Conservation (phyloP, 148 eudicot species). For the Simmondsia chinensis region DNA sequence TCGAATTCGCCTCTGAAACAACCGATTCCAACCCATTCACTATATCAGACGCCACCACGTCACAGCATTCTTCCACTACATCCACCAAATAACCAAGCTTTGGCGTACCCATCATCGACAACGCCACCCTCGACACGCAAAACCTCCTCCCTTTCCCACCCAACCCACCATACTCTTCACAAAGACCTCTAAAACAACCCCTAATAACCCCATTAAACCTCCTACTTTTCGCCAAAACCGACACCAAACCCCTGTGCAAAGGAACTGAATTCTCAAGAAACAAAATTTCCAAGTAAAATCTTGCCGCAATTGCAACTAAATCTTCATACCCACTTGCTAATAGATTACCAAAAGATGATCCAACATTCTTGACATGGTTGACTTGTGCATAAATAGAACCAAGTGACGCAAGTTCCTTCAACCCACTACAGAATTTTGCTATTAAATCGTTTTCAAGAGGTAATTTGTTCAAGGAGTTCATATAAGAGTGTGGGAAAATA, state of each 20-base stretch:
- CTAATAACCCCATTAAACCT: slow-evolving; percentile 33
- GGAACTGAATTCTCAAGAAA: slow-evolving; percentile 79
- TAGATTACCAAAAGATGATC: slow-evolving; percentile 43
- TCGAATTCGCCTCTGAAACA: slow-evolving; percentile 39
- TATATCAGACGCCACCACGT: slow-evolving; percentile 56
- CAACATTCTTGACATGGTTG: slow-evolving; percentile 49
- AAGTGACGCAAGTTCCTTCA: slow-evolving; percentile 41
- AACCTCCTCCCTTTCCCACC: slow-evolving; percentile 56
- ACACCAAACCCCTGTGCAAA: slow-evolving; percentile 56
- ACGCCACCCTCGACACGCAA: slow-evolving; percentile 70
- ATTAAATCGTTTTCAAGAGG: slow-evolving; percentile 13
- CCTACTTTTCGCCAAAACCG: slow-evolving; percentile 45
- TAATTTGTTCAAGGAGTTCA: slow-evolving; percentile 26
- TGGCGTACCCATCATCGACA: slow-evolving; percentile 87
- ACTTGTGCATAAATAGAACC: slow-evolving; percentile 76
- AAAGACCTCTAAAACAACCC: slow-evolving; percentile 43
- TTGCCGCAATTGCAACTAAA: slow-evolving; percentile 26
- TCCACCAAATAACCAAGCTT: slow-evolving; percentile 75
- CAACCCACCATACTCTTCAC: slow-evolving; percentile 51
- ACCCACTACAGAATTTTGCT: slow-evolving; percentile 18
- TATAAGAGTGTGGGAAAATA: slow-evolving; percentile 51
- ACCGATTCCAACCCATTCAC: slow-evolving; percentile 52
- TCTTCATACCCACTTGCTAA: slow-evolving; percentile 22
- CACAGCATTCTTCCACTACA: slow-evolving; percentile 63
- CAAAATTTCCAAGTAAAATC: slow-evolving; percentile 58